Evolutionary conservation across 805 yeast species (phyloP).

Genomic region (Blastobotrys parvus): DNA sequence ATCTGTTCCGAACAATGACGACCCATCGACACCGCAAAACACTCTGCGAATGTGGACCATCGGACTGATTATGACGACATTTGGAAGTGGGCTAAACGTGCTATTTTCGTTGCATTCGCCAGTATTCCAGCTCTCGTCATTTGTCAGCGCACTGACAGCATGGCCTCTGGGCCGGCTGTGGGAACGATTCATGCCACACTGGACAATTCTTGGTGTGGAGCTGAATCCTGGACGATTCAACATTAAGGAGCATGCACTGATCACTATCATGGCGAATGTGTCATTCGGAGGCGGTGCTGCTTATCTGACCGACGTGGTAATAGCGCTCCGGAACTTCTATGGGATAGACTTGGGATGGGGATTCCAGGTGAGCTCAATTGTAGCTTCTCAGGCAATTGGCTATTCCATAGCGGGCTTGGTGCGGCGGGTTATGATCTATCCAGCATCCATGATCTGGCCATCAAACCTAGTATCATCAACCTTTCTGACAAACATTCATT

Average conservation of each 20-base stretch:
- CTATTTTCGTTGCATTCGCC: conserved; percentile 55
- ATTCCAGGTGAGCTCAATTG: conserved; percentile 41
- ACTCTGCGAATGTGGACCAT: conserved; percentile 50
- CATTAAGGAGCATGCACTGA: conserved; percentile 53
- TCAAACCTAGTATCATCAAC: conserved; percentile 51
- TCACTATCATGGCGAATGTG: conserved; percentile 45
- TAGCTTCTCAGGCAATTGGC: conserved; percentile 57
- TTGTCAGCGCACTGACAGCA: conserved; percentile 51
- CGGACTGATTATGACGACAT: conserved; percentile 43
- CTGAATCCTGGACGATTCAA: conserved; percentile 59
- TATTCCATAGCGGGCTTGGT: conserved; percentile 59
- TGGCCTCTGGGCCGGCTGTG: conserved; percentile 55
- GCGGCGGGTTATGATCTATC: conserved; percentile 52
- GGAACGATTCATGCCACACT: conserved; percentile 33
- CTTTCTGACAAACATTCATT: conserved; percentile 44
- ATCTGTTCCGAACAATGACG: conserved; percentile 50
- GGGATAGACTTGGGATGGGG: conserved; percentile 40
- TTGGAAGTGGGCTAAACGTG: conserved; percentile 53
- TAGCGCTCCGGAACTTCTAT: conserved; percentile 45
- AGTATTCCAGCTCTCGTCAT: conserved; percentile 40
- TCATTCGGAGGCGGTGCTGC: conserved; percentile 38
- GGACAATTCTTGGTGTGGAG: conserved; percentile 23
- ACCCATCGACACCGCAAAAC: conserved; percentile 40
- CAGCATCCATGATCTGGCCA: conserved; percentile 69
- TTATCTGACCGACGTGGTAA: conserved; percentile 48